These are phyloP conservation scores for Aegilops tauschii DNA, from an alignment of 176 grass and related monocot species.

Conservation along the genomic window DNA sequence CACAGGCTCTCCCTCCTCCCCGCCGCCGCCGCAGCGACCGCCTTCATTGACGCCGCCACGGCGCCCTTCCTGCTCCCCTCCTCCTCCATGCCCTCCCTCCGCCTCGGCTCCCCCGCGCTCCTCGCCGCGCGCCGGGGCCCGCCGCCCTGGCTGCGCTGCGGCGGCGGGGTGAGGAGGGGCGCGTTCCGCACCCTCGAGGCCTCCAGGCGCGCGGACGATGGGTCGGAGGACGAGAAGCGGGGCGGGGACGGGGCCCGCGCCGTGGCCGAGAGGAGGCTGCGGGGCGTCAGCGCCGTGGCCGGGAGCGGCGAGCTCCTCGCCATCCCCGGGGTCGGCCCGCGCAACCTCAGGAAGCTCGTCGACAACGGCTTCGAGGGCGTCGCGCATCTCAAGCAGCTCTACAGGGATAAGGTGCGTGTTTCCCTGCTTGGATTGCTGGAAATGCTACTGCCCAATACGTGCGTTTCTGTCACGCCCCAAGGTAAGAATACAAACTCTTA, in stretches of 20 bases:
- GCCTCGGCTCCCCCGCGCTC: constrained; percentile 34
- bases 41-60: constrained; percentile 37
- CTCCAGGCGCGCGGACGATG: constrained; percentile 7
- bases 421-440: neutral
- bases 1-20: constrained; percentile 39
- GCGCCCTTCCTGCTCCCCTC: constrained; percentile 17
- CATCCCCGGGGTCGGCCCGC: constrained; percentile 84
- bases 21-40: constrained; percentile 11
- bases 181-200: constrained; percentile 39
- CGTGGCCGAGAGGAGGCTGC: constrained; percentile 52
- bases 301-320: constrained; percentile 66
- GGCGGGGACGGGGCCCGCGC: constrained; percentile 11
- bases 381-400: constrained; percentile 91
- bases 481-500: neutral
- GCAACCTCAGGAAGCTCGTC: constrained; percentile 87
- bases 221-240: constrained; percentile 28
- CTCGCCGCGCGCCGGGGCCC: constrained; percentile 13
- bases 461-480: neutral
- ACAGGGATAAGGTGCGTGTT: constrained; percentile 77
- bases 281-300: constrained; percentile 32
- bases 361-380: constrained; percentile 92
- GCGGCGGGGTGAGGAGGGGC: constrained; percentile 14
- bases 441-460: neutral
- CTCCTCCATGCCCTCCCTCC: constrained; percentile 54
- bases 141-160: constrained; percentile 27